Percentiles rank a stretch among this genome's conserved stretches.
phyloP scores from a whole-genome alignment of 2,329 filamentous ascomycete genomes.

The Colletotrichum sp. region DNA sequence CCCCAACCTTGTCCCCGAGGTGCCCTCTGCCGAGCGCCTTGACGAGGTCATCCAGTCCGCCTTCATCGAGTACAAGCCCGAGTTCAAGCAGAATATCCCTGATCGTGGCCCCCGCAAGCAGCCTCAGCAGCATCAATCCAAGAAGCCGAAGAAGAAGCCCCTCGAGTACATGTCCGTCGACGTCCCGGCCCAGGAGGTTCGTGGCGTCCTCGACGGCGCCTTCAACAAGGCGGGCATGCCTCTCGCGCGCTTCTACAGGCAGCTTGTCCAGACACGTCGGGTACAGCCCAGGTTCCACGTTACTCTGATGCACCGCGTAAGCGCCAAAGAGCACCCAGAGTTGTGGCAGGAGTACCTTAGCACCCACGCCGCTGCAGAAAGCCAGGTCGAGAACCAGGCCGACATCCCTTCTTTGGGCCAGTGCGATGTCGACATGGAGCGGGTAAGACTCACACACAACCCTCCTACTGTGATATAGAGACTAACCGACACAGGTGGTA shows the following conservation, averaged over 20 bases:
- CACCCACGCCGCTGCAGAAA: constrained; percentile 54
- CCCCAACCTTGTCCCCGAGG: constrained; percentile 73
- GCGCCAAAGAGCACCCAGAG: constrained; percentile 62
- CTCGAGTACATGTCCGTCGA: constrained; percentile 64
- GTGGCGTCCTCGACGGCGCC: constrained; percentile 67
- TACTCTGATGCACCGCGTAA: constrained; percentile 85
- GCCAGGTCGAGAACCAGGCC: constrained; percentile 33
- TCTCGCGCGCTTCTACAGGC: constrained; percentile 72
- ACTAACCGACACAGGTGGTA: constrained; percentile 59
- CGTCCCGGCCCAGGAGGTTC: constrained; percentile 47
- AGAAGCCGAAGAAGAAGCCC: constrained; percentile 48
- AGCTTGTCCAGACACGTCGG: constrained; percentile 75
- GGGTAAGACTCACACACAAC: constrained; percentile 41
- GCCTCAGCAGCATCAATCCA: constrained; percentile 32
- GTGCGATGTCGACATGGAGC: constrained; percentile 68
- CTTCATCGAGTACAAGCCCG: constrained; percentile 77
- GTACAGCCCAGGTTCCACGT: constrained; percentile 91
- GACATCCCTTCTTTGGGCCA: constrained; percentile 56
- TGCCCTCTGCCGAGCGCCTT: constrained; percentile 76
- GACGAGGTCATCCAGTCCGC: constrained; percentile 81
- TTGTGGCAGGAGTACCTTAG: constrained; percentile 77
- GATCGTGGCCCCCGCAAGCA: constrained; percentile 53
- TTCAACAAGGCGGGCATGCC: constrained; percentile 59
- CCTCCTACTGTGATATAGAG: background rate
- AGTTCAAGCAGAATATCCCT: constrained; percentile 77